phyloP scores from a whole-genome alignment of 2,329 filamentous ascomycete species.

The Penicillium hesseltinei region DNA sequence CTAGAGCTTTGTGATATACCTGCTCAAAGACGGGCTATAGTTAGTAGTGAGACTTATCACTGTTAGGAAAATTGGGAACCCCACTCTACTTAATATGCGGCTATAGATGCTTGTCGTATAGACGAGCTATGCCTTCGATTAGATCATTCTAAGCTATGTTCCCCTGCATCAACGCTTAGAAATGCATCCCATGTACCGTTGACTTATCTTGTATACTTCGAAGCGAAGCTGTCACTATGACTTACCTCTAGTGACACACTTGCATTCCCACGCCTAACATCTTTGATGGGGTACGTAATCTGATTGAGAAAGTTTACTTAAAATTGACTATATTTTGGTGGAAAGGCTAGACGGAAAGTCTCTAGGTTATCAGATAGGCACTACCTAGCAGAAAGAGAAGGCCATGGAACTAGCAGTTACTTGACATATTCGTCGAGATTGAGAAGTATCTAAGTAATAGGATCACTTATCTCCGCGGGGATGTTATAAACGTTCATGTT shows the following conservation, averaged over 20 bases:
- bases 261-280: neutral
- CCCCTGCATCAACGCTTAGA: neutral
- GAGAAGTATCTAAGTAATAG: neutral
- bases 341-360: neutral
- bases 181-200: neutral
- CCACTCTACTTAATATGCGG: no score
- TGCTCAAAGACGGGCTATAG: neutral
- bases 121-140: neutral
- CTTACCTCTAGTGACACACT: slow-evolving; percentile 1
- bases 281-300: slow-evolving; percentile 1
- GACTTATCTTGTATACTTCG: neutral
- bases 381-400: slow-evolving; percentile 1
- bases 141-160: neutral
- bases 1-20: neutral
- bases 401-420: slow-evolving; percentile 5
- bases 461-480: neutral
- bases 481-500: neutral
- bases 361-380: neutral
- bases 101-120: neutral
- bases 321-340: slow-evolving; percentile 2
- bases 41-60: neutral
- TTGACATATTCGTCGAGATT: slow-evolving; percentile 2
- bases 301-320: neutral
- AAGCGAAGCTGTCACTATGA: slow-evolving; percentile 5
- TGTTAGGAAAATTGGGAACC: neutral